Percentiles rank a stretch among this genome's conserved stretches.
phyloP scores from a whole-genome alignment of 163 green algal genomes.

The Picocystis sp. region DNA sequence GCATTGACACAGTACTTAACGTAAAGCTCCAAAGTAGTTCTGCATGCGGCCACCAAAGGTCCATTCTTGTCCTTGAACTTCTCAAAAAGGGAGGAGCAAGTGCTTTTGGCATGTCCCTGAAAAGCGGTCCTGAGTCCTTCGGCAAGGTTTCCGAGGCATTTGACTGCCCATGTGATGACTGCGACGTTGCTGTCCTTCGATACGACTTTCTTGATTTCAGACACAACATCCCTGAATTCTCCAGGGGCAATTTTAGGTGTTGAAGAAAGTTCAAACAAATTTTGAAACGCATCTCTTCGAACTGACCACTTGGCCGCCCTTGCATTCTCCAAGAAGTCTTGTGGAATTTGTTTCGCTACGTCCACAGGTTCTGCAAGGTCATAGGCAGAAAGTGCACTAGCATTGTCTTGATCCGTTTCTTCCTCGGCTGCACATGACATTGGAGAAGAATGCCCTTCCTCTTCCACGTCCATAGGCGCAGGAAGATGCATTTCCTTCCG shows the following conservation, averaged over 20 bases:
- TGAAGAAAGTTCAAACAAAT: conserved; percentile 44
- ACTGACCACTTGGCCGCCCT: conserved; percentile 66
- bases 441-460: background rate
- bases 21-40: too few species aligned
- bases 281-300: conserved; percentile 51
- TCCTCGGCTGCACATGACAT: background rate
- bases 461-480: conserved; percentile 2
- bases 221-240: conserved; percentile 66
- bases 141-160: conserved; percentile 39
- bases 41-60: too few species aligned
- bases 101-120: conserved; percentile 18
- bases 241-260: conserved; percentile 26
- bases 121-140: conserved; percentile 56
- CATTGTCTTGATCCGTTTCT: background rate
- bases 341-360: conserved; percentile 34
- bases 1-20: conserved; percentile 12
- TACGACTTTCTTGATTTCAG: conserved; percentile 51
- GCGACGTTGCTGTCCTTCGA: conserved; percentile 40
- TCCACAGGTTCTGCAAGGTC: conserved; percentile 71
- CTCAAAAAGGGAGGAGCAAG: conserved; percentile 38
- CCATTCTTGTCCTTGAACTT: conserved; percentile 84
- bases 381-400: conserved; percentile 28
- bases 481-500: conserved; percentile 8
- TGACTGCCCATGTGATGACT: conserved; percentile 49
- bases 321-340: conserved; percentile 48